Evolutionary conservation across 2,329 filamentous ascomycete species (phyloP), one percentile per base, ranked within the genome.

Genomic region (Ophiostoma quercus): DNA sequence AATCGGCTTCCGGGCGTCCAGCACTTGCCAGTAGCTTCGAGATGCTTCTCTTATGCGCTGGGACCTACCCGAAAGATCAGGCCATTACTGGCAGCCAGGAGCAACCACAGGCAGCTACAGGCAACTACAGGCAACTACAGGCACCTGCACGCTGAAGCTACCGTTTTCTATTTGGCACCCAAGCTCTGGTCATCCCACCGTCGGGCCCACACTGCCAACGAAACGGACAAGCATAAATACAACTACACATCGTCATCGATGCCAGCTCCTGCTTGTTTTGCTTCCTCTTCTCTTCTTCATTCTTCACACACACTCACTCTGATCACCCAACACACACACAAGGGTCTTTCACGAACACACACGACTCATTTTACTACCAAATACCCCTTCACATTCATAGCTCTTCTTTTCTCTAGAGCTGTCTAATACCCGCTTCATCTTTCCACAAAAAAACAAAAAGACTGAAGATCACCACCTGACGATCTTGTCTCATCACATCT

Each of bases 1-100:
- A n/a, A 65, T 5, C 57, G 29, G 66, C 47, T 57, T 3, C 63
- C 19, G n/a, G 63, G 12, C 19, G 22, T 22, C 66, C 37, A 54
- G 65, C 43, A 43, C 22, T 25, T 54, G 32, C 71, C 12, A 62
- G 69, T 41, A 3, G 70, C 51, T 74, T 74, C 73, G 68, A 72
- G 70, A 72, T 51, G 39, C 69, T 73, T 73, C 73, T 66, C 41
- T 66, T 16, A 39, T 39, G 37, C 62, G 5, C 67, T 5, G 7
- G 63, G 22, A 39, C 22, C 66, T 41, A 39, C 34, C 9, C n/a
- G 62, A 25, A 37, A 16, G 54, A 32, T 39, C 34, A 34, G 34
- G 62, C 8, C 9, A 32, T 16, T 22, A 68, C 69, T 51, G 32
- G 25, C 57, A 41, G 43, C 47, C 32, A 67, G 12, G 25, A 29